Conservation (phyloP, 2,329 filamentous ascomycete species). For the Apiospora sp. region DNA sequence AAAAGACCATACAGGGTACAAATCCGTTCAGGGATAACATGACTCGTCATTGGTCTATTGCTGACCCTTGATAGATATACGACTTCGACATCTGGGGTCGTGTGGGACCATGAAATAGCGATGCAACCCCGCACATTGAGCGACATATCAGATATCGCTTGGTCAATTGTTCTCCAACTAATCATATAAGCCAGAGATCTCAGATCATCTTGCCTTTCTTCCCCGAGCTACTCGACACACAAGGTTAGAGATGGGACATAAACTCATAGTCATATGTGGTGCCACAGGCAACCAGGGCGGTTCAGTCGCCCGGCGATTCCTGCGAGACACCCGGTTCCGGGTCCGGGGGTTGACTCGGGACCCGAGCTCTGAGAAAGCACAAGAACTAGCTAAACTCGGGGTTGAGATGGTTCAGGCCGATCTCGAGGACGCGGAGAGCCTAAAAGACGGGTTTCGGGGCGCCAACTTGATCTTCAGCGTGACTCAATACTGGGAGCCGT, state of each 20-base stretch:
- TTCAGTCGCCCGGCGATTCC: constrained; percentile 58
- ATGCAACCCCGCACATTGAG: neutral
- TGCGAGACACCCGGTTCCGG: constrained; percentile 47
- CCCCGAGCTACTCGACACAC: neutral
- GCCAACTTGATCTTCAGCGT: constrained; percentile 62
- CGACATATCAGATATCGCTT: neutral
- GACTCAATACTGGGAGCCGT: constrained; percentile 61
- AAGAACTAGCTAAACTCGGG: constrained; percentile 49
- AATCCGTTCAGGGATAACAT: neutral
- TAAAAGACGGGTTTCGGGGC: constrained; percentile 51
- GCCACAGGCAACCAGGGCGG: constrained; percentile 55
- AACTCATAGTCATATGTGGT: constrained; percentile 2
- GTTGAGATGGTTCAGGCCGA: constrained; percentile 55
- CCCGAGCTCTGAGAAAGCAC: constrained; percentile 48
- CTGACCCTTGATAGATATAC: neutral
- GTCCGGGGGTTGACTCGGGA: constrained; percentile 59
- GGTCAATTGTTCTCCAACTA: neutral
- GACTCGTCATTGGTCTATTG: neutral
- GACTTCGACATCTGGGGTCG: neutral
- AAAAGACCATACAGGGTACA: neutral
- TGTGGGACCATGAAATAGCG: neutral
- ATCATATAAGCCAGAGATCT: neutral
- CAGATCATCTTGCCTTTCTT: neutral
- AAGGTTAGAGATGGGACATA: neutral
- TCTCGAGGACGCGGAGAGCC: constrained; percentile 48